These are phyloP conservation scores for Macrophomina tecta DNA, from an alignment of 2,329 filamentous ascomycete species.

Conservation along the genomic window DNA sequence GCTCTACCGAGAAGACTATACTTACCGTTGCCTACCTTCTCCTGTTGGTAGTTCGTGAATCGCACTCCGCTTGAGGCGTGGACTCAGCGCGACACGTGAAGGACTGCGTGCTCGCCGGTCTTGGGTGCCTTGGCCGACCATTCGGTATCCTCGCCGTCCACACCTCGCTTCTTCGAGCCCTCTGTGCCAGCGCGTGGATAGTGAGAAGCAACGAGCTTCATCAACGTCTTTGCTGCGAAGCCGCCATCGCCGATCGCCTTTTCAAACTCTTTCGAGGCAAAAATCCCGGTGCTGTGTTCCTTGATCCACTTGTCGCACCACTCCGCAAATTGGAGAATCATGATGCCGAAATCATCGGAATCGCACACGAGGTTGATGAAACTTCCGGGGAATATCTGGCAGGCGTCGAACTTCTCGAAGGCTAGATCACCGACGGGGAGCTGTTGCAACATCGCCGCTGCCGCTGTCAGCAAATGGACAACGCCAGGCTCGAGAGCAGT, in stretches of 20 bases:
- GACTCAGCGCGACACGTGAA: too few relatives aligned
- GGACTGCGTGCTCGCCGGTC: too few relatives aligned
- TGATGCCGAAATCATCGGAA: background rate
- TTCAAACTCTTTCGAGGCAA: background rate
- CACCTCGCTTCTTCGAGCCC: background rate
- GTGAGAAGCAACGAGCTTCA: background rate
- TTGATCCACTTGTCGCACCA: background rate
- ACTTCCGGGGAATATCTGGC: background rate
- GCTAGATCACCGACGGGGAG: background rate
- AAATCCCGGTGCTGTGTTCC: background rate
- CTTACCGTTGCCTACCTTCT: too few relatives aligned
- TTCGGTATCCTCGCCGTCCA: background rate
- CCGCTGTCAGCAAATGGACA: background rate
- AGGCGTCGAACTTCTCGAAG: background rate
- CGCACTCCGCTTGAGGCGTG: too few relatives aligned
- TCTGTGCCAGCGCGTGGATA: background rate
- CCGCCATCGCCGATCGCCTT: background rate
- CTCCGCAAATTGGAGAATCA: background rate
- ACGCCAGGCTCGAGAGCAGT: background rate
- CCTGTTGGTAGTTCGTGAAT: too few relatives aligned
- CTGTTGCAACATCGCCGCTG: too few relatives aligned
- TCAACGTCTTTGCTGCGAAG: background rate
- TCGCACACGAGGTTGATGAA: background rate
- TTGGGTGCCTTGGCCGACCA: background rate
- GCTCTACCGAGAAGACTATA: too few relatives aligned